Evolutionary conservation across 2,329 filamentous ascomycete species (phyloP).

Genomic region (Leptosphaerulina australis): DNA sequence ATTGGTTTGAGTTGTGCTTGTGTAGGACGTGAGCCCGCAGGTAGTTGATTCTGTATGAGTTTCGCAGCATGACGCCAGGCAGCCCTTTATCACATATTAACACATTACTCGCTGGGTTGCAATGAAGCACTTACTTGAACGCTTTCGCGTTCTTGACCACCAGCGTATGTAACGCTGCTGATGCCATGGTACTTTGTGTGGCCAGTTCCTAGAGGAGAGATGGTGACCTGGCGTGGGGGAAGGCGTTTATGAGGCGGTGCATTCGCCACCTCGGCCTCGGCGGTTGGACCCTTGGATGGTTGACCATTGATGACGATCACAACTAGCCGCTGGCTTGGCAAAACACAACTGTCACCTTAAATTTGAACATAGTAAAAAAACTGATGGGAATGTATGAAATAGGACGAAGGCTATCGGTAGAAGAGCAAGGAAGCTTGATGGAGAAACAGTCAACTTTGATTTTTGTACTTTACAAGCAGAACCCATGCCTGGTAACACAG

Average conservation of each 20-base stretch:
- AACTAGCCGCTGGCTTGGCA: background rate
- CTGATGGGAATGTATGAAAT: background rate
- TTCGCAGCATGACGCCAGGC: conserved; percentile 56
- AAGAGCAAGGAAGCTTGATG: background rate
- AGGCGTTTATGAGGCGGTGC: conserved; percentile 28
- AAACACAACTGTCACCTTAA: background rate
- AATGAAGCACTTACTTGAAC: conserved; percentile 43
- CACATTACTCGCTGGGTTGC: background rate
- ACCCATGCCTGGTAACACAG: conserved; percentile 4
- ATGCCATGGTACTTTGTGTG: conserved; percentile 44
- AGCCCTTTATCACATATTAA: conserved; percentile 46
- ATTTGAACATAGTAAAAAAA: background rate
- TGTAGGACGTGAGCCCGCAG: conserved; percentile 51
- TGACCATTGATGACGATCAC: conserved; percentile 25
- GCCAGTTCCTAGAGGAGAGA: conserved; percentile 25
- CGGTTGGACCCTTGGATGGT: conserved; percentile 18
- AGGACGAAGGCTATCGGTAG: no score
- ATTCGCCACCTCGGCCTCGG: conserved; percentile 24
- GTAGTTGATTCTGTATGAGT: conserved; percentile 54
- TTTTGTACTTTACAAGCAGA: conserved; percentile 34
- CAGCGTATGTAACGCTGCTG: conserved; percentile 48
- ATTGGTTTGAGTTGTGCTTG: conserved; percentile 63
- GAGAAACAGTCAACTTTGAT: conserved; percentile 15
- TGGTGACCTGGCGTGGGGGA: conserved; percentile 28
- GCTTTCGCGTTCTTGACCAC: conserved; percentile 51